Evolutionary conservation across 768 basidiomycete genomes (phyloP), one percentile per base, ranked within the genome.

Genomic region (Boletus tomentosulus): DNA sequence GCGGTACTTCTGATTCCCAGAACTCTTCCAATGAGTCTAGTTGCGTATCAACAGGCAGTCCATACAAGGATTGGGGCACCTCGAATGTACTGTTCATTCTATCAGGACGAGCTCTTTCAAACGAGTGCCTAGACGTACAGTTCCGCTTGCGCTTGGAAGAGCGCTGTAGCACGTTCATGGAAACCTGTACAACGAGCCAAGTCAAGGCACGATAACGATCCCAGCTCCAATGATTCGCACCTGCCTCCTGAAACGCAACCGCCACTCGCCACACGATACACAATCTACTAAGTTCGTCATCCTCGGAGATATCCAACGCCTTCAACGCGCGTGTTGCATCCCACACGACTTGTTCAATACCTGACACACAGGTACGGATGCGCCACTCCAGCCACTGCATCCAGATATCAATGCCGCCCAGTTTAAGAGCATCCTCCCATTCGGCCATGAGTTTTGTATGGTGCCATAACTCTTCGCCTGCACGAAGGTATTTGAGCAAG

Each of bases 61-160:
- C 67, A 37, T 62, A 61, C 1, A 87, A 62, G n/a, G 64, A 62
- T 25, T 73, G 67, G 0, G 89, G 88, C 24, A 74, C 51, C 55
- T 79, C 73, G 57, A 86, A 90, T 5, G 77, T 75, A 45, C 91
- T 92, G 62, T 25, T 46, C 27, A 27, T 39, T 44, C 35, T 10
- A 55, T 62, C 10, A 47, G 46, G 51, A 54, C 51, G 48, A 57
- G 38, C 31, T 45, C 25, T 12, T 51, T 28, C 16, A 49, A 27
- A 27, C 35, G 37, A 30, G 42, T 8, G 48, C 46, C 15, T 27
- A 12, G 45, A 66, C 84, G 60, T 72, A 92, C 90, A 92, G 61
- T 71, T 92, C 91, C 15, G 85, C 81, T 68, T 93, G 88, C 10
- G 88, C 89, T 66, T 93, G 91, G 61, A 91, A 87, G 62, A 91